These are phyloP conservation scores for Boletus fagicola DNA, from an alignment of 768 basidiomycete genomes.

Conservation along the genomic window DNA sequence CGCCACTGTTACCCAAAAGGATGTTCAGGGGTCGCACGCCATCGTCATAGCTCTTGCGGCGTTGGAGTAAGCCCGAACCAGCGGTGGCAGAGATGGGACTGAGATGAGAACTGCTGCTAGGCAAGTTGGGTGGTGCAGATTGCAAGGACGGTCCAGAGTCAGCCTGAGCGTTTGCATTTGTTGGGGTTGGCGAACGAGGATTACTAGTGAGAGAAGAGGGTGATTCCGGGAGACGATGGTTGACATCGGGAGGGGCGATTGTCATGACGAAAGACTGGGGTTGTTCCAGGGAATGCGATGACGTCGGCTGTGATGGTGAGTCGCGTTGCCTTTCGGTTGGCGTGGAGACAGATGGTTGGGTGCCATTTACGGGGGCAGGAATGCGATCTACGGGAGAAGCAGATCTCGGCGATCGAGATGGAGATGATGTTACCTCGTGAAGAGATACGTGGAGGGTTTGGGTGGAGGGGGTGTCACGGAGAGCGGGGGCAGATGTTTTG, in stretches of 20 bases:
- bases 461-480: constrained; percentile 28
- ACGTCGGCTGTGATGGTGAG: constrained; percentile 10
- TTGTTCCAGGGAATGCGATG: constrained; percentile 24
- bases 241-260: constrained; percentile 39
- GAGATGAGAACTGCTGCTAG: constrained; percentile 14
- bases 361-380: not conserved
- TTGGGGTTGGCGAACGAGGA: not conserved
- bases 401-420: constrained; percentile 10
- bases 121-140: constrained; percentile 18
- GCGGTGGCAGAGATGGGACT: constrained; percentile 23
- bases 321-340: constrained; percentile 19
- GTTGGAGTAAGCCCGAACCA: constrained; percentile 11
- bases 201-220: constrained; percentile 7
- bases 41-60: constrained; percentile 46
- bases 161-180: not conserved
- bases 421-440: constrained; percentile 3
- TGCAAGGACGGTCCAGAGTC: constrained; percentile 13
- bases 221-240: not conserved
- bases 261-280: constrained; percentile 42
- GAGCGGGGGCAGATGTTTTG: constrained; percentile 20
- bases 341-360: constrained; percentile 12
- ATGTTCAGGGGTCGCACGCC: constrained; percentile 41
- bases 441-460: constrained; percentile 18
- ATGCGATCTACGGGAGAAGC: constrained; percentile 13
- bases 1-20: constrained; percentile 25